Conservation (phyloP, 2,329 filamentous ascomycete species). For the Fusarium sp. region DNA sequence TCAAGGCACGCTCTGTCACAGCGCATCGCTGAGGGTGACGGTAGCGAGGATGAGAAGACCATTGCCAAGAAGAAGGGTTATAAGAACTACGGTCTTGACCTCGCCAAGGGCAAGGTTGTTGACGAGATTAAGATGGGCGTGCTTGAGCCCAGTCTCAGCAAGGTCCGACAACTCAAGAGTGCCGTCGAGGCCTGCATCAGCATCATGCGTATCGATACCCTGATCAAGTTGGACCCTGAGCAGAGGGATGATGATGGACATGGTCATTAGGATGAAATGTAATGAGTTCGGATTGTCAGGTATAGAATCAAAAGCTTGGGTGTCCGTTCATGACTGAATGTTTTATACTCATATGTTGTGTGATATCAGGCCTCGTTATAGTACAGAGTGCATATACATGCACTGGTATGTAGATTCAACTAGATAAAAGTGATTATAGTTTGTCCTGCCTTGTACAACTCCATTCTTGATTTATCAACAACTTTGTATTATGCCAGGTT, state of each 20-base stretch:
- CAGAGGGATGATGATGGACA: conserved; percentile 79
- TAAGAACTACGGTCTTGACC: conserved; percentile 96
- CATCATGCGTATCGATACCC: conserved; percentile 98
- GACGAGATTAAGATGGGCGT: conserved; percentile 96
- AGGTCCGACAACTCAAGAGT: conserved; percentile 97
- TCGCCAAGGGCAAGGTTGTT: conserved; percentile 86
- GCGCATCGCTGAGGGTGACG: conserved; percentile 85
- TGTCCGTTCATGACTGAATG: conserved; percentile 35
- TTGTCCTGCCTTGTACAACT: background rate
- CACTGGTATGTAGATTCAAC: background rate
- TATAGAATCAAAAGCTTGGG: conserved; percentile 41
- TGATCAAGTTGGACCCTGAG: conserved; percentile 97
- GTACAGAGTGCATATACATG: background rate
- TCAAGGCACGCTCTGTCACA: conserved; percentile 94
- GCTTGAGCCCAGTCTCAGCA: conserved; percentile 96
- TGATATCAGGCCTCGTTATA: conserved; percentile 1
- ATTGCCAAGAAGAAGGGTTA: conserved; percentile 95
- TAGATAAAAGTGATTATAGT: background rate
- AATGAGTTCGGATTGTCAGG: conserved; percentile 39
- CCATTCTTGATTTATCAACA: too few relatives aligned
- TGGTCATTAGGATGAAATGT: conserved; percentile 67
- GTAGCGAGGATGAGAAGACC: conserved; percentile 85
- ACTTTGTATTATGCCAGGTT: background rate
- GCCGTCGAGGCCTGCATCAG: conserved; percentile 98
- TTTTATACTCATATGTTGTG: conserved; percentile 6